Base-by-base conservation (phyloP, 306 rosid species). In the Lathyrus sativus region DNA sequence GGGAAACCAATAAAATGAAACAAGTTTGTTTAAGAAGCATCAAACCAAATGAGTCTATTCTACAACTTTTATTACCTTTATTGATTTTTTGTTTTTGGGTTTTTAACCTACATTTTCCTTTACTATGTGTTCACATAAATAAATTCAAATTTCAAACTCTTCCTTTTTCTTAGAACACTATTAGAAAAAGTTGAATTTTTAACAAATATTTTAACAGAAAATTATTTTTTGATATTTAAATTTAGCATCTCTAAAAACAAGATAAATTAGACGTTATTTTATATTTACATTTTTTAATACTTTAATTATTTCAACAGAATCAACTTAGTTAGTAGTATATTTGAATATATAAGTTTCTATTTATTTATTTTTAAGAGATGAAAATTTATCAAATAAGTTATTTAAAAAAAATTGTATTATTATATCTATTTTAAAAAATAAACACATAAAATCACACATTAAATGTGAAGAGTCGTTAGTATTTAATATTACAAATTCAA, bases 11-110 rank as follows among this genome's bases (percentile, higher is more conserved):
- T 22, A 17, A 53, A 26, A 29, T 19, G 38, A 72, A 70, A 51
- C 43, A 29, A 66, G 56, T 62, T 64, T 57, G 51, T 51, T 70
- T 67, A 15, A 29, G 31, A 68, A 67, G 79, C 76, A 48, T 62
- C 42, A 39, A 65, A 57, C 53, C 37, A 57, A 72, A 60, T 15
- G 50, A 31, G 15, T 37, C 72, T 19, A 67, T 62, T n/a, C 48
- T 2, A 63, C 45, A 59, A 58, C 62, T 50, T 75, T 59, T 80
- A 71, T 66, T 72, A 42, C 7, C 67, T 38, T 39, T 62, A 56
- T 1, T 5, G 11, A 1, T 37, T 24, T 17, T 31, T 14, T 33
- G 9, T 33, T 26, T 58, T 9, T 35, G 39, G 29, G 2, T 58
- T 26, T 26, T 55, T 55, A 12, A 55, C 62, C 31, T 28, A 11